phyloP scores from a whole-genome alignment of 2,329 filamentous ascomycete genomes.

The Fusarium sp. region DNA sequence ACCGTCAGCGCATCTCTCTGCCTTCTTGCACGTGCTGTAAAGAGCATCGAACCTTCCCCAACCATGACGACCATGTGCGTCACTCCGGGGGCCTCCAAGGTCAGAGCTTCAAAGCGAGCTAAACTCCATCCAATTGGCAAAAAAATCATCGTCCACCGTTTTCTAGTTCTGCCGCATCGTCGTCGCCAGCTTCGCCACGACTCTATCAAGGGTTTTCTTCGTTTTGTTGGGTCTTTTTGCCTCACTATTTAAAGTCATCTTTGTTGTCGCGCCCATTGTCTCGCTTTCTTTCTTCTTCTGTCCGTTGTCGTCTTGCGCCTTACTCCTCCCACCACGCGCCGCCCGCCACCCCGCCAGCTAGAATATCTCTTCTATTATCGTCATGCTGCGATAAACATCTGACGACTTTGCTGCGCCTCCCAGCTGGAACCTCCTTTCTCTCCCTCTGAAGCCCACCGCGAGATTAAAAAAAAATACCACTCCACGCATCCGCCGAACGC shows the following conservation, averaged over 20 bases:
- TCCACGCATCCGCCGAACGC: not conserved
- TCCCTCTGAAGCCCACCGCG: not conserved
- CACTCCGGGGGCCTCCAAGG: conserved; percentile 38
- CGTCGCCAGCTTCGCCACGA: conserved; percentile 42
- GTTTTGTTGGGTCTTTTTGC: not conserved
- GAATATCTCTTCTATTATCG: conserved; percentile 11
- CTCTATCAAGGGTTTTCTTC: conserved; percentile 9
- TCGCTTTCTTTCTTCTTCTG: not conserved
- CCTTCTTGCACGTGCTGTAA: conserved; percentile 33
- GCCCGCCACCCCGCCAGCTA: conserved; percentile 8
- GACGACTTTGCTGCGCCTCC: conserved; percentile 7
- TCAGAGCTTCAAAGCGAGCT: conserved; percentile 18
- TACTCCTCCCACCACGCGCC: not conserved
- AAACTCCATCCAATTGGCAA: not conserved
- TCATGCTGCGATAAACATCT: conserved; percentile 32
- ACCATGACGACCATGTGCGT: conserved; percentile 49
- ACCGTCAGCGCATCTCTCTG: not conserved
- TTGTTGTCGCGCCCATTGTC: not conserved
- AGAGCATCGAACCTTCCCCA: conserved; percentile 25
- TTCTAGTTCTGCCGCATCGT: conserved; percentile 25
- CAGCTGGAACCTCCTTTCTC: not conserved
- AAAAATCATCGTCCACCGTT: not conserved
- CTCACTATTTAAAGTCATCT: not conserved
- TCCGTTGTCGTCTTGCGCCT: not conserved
- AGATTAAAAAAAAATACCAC: not conserved